phyloP scores from a whole-genome alignment of 257 asterid genomes.

The Paraleonurus japonicus region DNA sequence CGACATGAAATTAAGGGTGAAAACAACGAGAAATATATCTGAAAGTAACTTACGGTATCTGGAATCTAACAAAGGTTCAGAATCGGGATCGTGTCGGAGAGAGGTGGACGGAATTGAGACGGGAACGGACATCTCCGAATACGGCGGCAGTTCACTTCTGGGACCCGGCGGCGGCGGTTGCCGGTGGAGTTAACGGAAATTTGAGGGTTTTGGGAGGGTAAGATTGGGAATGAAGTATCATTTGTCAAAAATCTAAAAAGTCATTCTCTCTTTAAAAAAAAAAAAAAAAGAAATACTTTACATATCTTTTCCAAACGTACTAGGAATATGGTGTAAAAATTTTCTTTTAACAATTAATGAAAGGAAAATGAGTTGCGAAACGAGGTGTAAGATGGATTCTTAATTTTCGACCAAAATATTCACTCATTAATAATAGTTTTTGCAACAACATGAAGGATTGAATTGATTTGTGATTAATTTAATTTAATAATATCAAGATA shows the following conservation, averaged over 20 bases:
- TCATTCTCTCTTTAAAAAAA: no score
- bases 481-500: no score
- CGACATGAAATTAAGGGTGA: background rate
- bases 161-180: constrained; percentile 24
- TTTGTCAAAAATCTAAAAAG: constrained; percentile 15
- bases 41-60: constrained; percentile 55
- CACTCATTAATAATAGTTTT: no score
- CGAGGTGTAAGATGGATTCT: no score
- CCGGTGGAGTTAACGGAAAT: constrained; percentile 33
- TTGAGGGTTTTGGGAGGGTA: constrained; percentile 40
- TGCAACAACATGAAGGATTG: no score
- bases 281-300: no score
- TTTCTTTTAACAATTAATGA: no score
- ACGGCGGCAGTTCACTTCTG: constrained; percentile 30
- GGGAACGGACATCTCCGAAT: constrained; percentile 56
- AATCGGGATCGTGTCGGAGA: constrained; percentile 45
- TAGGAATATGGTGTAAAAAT: no score
- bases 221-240: constrained; percentile 38
- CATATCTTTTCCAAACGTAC: background rate
- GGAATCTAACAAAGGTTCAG: constrained; percentile 64
- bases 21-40: background rate
- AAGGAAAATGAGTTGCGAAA: no score
- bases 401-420: no score
- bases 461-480: no score
- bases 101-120: constrained; percentile 40